Percentiles rank a stretch among this genome's conserved stretches.
Evolutionary conservation across 2,329 filamentous ascomycete genomes (phyloP).

Genomic region (Apiospora koreana): DNA sequence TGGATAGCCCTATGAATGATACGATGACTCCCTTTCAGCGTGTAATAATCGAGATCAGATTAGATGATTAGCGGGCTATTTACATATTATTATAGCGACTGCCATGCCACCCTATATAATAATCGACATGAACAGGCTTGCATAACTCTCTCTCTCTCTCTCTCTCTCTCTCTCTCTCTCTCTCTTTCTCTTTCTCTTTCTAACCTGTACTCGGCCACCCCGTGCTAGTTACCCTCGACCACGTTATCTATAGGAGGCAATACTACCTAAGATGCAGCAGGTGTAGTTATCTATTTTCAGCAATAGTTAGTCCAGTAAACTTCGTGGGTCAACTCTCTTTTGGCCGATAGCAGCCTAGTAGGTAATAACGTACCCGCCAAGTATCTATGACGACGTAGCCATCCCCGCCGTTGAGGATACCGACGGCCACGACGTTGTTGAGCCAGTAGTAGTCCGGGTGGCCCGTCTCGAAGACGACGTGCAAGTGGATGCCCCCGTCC

Average conservation of each 20-base stretch:
- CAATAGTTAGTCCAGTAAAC: background rate
- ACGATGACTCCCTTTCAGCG: background rate
- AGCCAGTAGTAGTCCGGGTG: slow-evolving; percentile 31
- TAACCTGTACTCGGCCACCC: too few species aligned
- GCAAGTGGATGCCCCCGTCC: slow-evolving; percentile 26
- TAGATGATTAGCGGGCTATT: slow-evolving; percentile 4
- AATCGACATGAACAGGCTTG: background rate
- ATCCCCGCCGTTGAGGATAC: slow-evolving; percentile 22
- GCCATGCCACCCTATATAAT: background rate
- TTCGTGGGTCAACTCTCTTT: too few species aligned
- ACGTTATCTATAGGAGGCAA: background rate
- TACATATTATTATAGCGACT: background rate
- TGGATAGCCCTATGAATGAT: slow-evolving; percentile 3
- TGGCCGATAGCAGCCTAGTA: background rate
- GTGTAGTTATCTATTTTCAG: background rate
- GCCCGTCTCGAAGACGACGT: slow-evolving; percentile 29
- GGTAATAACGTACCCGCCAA: slow-evolving; percentile 27
- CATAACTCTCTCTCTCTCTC: background rate
- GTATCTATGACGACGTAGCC: slow-evolving; percentile 28
- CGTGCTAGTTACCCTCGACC: too few species aligned
- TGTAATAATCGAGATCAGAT: background rate
- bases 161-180: background rate
- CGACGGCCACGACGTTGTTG: slow-evolving; percentile 32
- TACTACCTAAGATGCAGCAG: background rate
- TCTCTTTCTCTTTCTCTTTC: too few species aligned